Base-by-base conservation (phyloP, 1,139 yeast genomes). In the Candida neerlandica region DNA sequence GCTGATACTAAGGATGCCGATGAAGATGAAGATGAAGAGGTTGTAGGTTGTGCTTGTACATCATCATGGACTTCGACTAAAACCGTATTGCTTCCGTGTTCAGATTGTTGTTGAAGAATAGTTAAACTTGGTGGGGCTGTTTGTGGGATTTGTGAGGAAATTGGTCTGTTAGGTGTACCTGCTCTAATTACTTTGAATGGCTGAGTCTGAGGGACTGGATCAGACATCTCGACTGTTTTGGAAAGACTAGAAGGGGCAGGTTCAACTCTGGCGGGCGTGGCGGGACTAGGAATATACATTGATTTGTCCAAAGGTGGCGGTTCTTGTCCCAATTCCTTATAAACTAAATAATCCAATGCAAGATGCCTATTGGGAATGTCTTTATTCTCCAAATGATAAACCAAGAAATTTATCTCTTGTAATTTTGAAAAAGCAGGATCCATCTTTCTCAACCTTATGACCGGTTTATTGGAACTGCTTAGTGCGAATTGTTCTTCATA, bases 371-470 rank as follows among this genome's bases (percentile, higher is more conserved):
- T 53, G 5, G 60, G 60, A 10, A 57, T 57, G 37, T 55, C 60
- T 45, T 55, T 57, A 23, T 47, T 55, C 12, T 48, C 51, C 42
- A 57, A 55, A 46, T 52, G 54, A 43, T 57, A 57, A 9, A 57
- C 60, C 43, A 57, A 55, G 32, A 51, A 55, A 45, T 57, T 57
- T 11, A 57, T 57, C 47, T 57, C 60, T 47, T 57, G 60, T 39
- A 57, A 50, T 41, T 57, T 57, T 37, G 56, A 52, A 46, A 57
- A 57, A 6, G 60, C 60, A 3, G 60, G 60, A 43, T 57, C 60
- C 60, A 57, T 57, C 49, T 57, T 57, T 45, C 60, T 53, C 39
- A 57, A 50, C 43, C 60, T 37, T 21, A 57, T 57, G 27, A 55
- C 56, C 7, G 60, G 60, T 27, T 57, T 57, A 39, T 51, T 51